A percentile compares a stretch with the other conserved stretches of the same genome.
phyloP scores from a whole-genome alignment of 2,329 filamentous ascomycete species.

The Cadophora luteo-olivacea region DNA sequence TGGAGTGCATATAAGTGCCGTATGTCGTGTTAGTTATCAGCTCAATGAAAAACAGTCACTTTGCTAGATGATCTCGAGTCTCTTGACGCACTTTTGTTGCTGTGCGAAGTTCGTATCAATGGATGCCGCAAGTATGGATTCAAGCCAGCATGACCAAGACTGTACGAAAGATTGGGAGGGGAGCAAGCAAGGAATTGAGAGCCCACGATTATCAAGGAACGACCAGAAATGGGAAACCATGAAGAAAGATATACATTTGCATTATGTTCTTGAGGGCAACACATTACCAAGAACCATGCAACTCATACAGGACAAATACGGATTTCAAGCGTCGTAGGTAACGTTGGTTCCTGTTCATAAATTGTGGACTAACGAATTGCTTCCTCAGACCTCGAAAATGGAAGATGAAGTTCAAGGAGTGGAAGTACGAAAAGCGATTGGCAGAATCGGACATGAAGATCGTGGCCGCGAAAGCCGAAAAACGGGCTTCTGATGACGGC shows the following conservation, averaged over 20 bases:
- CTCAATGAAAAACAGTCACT: neutral
- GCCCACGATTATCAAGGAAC: neutral
- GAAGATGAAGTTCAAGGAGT: slow-evolving; percentile 15
- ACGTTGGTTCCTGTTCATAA: neutral
- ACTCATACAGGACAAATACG: neutral
- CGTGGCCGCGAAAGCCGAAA: neutral
- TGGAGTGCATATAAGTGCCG: neutral
- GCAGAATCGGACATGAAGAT: slow-evolving; percentile 15
- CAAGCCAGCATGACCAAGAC: neutral
- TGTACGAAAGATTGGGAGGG: neutral
- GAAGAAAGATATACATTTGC: neutral
- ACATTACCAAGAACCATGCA: slow-evolving; percentile 15
- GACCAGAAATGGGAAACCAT: neutral
- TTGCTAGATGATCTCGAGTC: neutral
- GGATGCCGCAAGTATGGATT: neutral
- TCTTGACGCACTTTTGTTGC: neutral
- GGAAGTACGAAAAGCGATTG: slow-evolving; percentile 16
- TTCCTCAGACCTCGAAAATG: slow-evolving; percentile 10
- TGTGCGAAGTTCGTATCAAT: neutral
- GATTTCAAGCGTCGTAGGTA: slow-evolving; percentile 14
- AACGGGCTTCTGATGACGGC: neutral
- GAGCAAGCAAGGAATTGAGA: neutral
- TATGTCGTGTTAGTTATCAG: neutral
- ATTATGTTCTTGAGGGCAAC: slow-evolving; percentile 4
- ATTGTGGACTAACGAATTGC: neutral